Conservation (phyloP, 2,329 filamentous ascomycete species). For the Bipolaris oryzae region DNA sequence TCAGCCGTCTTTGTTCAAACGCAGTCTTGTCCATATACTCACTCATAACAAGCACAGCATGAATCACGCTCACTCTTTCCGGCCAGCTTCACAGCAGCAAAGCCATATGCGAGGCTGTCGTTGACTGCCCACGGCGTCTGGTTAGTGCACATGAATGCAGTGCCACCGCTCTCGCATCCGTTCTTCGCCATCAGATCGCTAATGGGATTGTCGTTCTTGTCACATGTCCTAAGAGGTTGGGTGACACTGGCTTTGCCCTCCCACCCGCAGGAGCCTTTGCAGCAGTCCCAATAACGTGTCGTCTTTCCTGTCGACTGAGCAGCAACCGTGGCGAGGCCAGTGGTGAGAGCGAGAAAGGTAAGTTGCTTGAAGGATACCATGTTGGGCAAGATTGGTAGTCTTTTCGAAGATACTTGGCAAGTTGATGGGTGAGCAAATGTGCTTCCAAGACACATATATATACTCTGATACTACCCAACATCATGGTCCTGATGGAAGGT, state of each 20-base stretch:
- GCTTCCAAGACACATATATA: slow-evolving; percentile 8
- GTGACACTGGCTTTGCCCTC: slow-evolving; percentile 61
- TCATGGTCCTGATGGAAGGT: neutral
- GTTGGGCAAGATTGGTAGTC: slow-evolving; percentile 10
- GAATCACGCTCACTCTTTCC: slow-evolving; percentile 61
- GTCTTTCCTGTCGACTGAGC: slow-evolving; percentile 41
- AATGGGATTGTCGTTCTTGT: slow-evolving; percentile 62
- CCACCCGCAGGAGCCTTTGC: slow-evolving; percentile 71
- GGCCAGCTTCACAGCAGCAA: slow-evolving; percentile 65
- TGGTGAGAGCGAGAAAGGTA: slow-evolving; percentile 33
- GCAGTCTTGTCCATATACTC: slow-evolving; percentile 4
- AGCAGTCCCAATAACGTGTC: slow-evolving; percentile 63
- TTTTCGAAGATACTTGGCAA: neutral
- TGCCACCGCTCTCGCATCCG: slow-evolving; percentile 62
- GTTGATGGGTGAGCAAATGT: neutral
- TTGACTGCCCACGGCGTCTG: slow-evolving; percentile 67
- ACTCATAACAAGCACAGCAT: slow-evolving; percentile 71
- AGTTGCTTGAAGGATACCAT: slow-evolving; percentile 40
- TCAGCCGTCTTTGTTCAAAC: slow-evolving; percentile 7
- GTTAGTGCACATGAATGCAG: slow-evolving; percentile 64
- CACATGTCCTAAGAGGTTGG: slow-evolving; percentile 61
- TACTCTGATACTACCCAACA: neutral
- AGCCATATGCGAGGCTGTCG: slow-evolving; percentile 66
- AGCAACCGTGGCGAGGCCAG: slow-evolving; percentile 34
- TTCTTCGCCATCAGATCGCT: slow-evolving; percentile 56